phyloP scores from a whole-genome alignment of 257 asterid species.

The Solanum chiquidenum region DNA sequence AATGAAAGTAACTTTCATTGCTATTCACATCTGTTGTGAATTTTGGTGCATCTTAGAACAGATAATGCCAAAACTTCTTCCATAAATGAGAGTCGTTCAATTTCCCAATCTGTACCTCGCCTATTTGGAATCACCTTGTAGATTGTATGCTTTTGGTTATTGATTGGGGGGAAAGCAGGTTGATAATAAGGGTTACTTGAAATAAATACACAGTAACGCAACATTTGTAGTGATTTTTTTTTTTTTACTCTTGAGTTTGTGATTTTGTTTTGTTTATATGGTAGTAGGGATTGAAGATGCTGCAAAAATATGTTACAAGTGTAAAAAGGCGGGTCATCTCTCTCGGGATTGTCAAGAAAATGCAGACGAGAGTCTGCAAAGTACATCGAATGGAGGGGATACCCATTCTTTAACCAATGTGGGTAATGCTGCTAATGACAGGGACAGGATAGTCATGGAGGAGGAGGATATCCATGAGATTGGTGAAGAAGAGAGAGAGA shows the following conservation, averaged over 20 bases:
- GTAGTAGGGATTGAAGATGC: constrained; percentile 47
- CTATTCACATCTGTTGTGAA: background rate
- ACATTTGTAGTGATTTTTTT: background rate
- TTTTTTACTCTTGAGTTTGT: background rate
- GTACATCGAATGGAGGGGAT: constrained; percentile 19
- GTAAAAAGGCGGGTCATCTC: constrained; percentile 76
- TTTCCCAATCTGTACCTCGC: background rate
- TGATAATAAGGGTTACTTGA: background rate
- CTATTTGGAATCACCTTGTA: background rate
- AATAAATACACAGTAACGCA: background rate
- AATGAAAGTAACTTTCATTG: background rate
- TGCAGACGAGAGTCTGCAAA: constrained; percentile 29
- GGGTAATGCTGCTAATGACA: constrained; percentile 13
- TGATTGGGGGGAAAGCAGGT: background rate
- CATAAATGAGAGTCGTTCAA: background rate
- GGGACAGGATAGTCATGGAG: constrained; percentile 77
- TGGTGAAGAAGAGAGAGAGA: constrained; percentile 90
- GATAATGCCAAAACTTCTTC: background rate
- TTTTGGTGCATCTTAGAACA: background rate
- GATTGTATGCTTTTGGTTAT: background rate
- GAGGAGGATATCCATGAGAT: constrained; percentile 95
- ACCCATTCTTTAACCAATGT: constrained; percentile 6
- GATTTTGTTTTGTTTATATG: background rate
- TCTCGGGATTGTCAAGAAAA: constrained; percentile 84
- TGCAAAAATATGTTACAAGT: constrained; percentile 73